A percentile compares a stretch with the other conserved stretches of the same genome.
Conservation (phyloP, 2,329 filamentous ascomycete genomes). For the Trichophyton rubrum region DNA sequence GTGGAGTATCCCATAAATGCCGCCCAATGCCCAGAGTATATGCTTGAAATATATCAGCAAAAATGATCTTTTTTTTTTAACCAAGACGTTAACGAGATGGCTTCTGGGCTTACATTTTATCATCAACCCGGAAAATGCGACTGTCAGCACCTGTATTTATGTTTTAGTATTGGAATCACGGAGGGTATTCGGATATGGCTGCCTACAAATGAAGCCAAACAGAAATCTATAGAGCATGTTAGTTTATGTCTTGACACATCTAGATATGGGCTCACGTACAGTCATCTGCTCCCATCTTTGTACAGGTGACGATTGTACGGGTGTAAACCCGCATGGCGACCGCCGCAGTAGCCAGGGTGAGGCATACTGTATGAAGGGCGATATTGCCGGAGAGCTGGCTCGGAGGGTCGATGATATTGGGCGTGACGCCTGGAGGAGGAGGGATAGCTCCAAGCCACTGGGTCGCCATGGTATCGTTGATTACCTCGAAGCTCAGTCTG, state of each 20-base stretch:
- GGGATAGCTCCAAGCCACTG: constrained; percentile 5
- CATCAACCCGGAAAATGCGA: constrained; percentile 2
- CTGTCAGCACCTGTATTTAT: not conserved
- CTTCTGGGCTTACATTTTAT: constrained; percentile 1
- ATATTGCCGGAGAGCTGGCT: constrained; percentile 1
- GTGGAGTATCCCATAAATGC: constrained; percentile 4
- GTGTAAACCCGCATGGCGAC: constrained; percentile 4
- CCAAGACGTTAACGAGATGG: too few relatives aligned
- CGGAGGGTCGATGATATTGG: constrained; percentile 1
- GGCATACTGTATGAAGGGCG: constrained; percentile 4
- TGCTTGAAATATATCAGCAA: not conserved
- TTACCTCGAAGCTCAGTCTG: not conserved
- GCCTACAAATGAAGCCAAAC: constrained; percentile 1
- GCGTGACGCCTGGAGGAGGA: constrained; percentile 1
- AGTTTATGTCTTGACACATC: not conserved
- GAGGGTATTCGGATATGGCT: not conserved
- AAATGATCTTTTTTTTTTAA: not conserved
- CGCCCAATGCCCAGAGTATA: constrained; percentile 1
- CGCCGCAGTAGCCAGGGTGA: not conserved
- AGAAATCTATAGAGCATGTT: constrained; percentile 2
- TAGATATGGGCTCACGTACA: not conserved
- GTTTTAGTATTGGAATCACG: not conserved
- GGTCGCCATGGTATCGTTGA: not conserved
- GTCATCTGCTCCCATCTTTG: not conserved
- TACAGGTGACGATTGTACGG: not conserved